Evolutionary conservation across 164 flowering plant genomes (phyloP).

Genomic region (Aristolochia contorta): DNA sequence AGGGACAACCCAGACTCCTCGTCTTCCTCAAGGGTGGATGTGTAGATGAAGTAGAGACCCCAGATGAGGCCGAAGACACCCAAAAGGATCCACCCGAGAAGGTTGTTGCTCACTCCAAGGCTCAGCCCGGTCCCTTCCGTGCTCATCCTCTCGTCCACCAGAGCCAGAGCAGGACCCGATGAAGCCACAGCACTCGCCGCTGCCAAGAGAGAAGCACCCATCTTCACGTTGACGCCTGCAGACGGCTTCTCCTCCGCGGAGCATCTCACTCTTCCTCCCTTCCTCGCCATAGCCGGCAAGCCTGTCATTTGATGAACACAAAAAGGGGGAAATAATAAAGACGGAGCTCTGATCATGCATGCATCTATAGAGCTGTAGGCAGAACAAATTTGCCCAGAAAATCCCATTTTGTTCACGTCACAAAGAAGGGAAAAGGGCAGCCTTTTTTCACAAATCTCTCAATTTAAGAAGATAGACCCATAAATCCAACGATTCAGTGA

Average conservation of each 20-base stretch:
- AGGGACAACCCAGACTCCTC: conserved; percentile 94
- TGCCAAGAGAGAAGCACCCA: conserved; percentile 35
- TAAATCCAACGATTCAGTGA: neutral
- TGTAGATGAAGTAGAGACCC: conserved; percentile 60
- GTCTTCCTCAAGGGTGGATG: conserved; percentile 77
- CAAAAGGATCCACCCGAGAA: conserved; percentile 86
- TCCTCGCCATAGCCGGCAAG: conserved; percentile 31
- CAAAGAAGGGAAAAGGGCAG: too few species aligned
- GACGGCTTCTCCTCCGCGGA: conserved; percentile 25
- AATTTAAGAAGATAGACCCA: neutral
- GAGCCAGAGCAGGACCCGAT: conserved; percentile 50
- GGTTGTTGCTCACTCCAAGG: conserved; percentile 85
- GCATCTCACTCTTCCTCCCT: conserved; percentile 36
- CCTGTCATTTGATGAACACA: conserved; percentile 16
- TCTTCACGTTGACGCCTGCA: conserved; percentile 9
- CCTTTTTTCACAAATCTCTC: neutral
- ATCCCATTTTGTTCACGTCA: too few species aligned
- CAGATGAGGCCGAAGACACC: conserved; percentile 86
- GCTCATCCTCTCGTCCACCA: conserved; percentile 92
- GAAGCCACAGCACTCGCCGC: conserved; percentile 34
- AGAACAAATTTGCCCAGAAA: too few species aligned
- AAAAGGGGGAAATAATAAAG: neutral
- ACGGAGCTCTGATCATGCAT: too few species aligned
- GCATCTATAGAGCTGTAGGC: too few species aligned
- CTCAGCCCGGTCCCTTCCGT: conserved; percentile 96